A percentile compares a stretch with the other conserved stretches of the same genome.
Conservation (phyloP, 176 grass and related monocot genomes). For the Saccharum spontaneum region DNA sequence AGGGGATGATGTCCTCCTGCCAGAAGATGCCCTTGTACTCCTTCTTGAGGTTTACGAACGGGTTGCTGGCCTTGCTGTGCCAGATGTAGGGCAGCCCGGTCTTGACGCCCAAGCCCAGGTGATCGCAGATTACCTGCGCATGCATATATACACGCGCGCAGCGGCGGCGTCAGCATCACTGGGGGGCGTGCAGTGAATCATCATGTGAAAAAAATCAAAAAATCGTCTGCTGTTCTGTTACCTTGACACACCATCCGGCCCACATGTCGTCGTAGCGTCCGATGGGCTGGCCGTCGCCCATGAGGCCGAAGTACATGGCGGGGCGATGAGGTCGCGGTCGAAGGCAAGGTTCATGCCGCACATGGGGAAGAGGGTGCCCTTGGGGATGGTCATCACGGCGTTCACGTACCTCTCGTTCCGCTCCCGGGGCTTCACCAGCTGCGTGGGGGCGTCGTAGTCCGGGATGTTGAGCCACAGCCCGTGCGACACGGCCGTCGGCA, state of each 20-base stretch:
- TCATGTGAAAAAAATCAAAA: no score
- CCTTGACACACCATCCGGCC: constrained; percentile 73
- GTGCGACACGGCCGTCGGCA: constrained; percentile 47
- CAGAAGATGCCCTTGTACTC: constrained; percentile 70
- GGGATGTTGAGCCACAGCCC: constrained; percentile 70
- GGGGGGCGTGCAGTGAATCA: no score
- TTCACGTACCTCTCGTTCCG: constrained; percentile 66
- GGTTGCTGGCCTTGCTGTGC: constrained; percentile 73
- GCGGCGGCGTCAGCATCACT: no score
- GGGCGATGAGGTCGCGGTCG: constrained; percentile 65
- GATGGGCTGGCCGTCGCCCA: constrained; percentile 75
- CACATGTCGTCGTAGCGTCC: constrained; percentile 79
- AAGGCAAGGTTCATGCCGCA: constrained; percentile 75
- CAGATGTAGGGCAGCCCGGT: constrained; percentile 68
- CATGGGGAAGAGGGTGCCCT: constrained; percentile 69
- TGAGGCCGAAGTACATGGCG: constrained; percentile 76
- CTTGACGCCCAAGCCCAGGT: constrained; percentile 54
- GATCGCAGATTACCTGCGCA: constrained; percentile 57
- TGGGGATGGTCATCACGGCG: constrained; percentile 69
- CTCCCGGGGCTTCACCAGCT: constrained; percentile 72
- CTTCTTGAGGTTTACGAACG: constrained; percentile 69
- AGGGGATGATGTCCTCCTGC: constrained; percentile 75
- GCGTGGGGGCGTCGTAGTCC: constrained; percentile 68
- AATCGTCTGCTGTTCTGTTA: not conserved
- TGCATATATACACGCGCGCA: no score